Conservation (phyloP, 495 filamentous ascomycete species). For the Annulohypoxylon moriforme region DNA sequence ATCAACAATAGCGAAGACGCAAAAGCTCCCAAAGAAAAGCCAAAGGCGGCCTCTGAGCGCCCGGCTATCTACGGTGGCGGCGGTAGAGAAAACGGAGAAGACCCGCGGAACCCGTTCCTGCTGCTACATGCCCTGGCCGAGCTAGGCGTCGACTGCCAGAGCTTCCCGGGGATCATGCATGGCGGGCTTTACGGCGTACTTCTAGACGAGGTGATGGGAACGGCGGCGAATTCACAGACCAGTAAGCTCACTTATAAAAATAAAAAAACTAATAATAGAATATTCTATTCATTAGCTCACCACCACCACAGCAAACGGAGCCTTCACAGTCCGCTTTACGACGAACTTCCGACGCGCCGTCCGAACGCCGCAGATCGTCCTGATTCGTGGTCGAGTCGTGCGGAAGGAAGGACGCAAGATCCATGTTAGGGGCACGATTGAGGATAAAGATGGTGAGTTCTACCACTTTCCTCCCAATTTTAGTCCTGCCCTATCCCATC, state of each 20-base stretch:
- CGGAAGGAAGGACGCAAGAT: conserved; percentile 49
- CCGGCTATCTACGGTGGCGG: conserved; percentile 24
- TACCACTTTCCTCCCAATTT: neutral
- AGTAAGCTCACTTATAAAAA: conserved; percentile 17
- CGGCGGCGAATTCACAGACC: conserved; percentile 38
- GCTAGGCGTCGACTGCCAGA: conserved; percentile 64
- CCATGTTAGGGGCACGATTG: conserved; percentile 42
- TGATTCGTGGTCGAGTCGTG: conserved; percentile 42
- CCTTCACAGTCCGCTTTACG: conserved; percentile 48
- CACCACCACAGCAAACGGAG: conserved; percentile 23
- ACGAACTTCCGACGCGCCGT: conserved; percentile 49
- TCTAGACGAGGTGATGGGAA: conserved; percentile 63
- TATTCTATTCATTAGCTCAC: neutral
- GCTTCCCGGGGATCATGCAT: conserved; percentile 66
- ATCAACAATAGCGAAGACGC: neutral
- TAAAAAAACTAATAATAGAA: neutral
- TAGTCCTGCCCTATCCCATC: neutral
- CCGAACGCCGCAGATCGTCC: conserved; percentile 42
- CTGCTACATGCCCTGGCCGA: conserved; percentile 61
- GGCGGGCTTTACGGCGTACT: conserved; percentile 69
- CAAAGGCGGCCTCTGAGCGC: conserved; percentile 4
- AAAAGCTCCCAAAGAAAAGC: neutral
- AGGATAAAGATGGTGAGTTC: conserved; percentile 47
- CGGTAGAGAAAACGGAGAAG: conserved; percentile 37
- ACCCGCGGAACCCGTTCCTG: conserved; percentile 46